Evolutionary conservation across 192 early-diverging fungal species (phyloP).

Genomic region (Rhizophlyctis rosea): DNA sequence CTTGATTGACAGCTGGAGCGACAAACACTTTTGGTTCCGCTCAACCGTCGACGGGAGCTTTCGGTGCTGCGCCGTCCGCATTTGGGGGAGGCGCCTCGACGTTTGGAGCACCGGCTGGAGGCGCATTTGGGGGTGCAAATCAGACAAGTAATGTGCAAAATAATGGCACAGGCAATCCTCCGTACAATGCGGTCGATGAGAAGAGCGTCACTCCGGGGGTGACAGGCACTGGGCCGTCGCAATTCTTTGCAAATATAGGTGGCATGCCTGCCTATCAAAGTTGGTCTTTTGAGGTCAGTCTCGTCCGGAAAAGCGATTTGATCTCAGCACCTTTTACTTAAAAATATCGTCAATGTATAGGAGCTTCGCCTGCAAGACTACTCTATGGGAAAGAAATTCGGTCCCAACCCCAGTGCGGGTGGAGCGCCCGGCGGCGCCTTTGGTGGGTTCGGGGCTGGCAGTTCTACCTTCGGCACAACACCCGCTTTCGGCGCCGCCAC

Average conservation of each 20-base stretch:
- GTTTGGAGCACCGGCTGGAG: conserved; percentile 14
- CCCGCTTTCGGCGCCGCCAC: conserved; percentile 14
- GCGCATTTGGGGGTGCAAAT: conserved; percentile 17
- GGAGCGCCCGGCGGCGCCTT: conserved; percentile 34
- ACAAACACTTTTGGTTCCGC: conserved; percentile 27
- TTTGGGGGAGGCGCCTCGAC: conserved; percentile 41
- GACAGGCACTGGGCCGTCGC: conserved; percentile 44
- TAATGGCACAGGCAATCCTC: conserved; percentile 44
- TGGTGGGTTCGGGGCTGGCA: conserved; percentile 44
- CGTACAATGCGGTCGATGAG: conserved; percentile 38
- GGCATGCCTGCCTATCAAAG: conserved; percentile 84
- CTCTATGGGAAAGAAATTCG: conserved; percentile 66
- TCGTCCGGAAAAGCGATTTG: background rate
- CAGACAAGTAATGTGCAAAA: conserved; percentile 22
- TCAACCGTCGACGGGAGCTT: conserved; percentile 8
- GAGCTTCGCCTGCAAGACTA: conserved; percentile 91
- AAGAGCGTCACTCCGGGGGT: conserved; percentile 34
- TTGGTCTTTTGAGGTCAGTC: conserved; percentile 74
- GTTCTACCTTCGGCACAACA: conserved; percentile 40
- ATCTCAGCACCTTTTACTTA: background rate
- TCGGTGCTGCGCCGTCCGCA: conserved; percentile 30
- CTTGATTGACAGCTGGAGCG: conserved; percentile 19
- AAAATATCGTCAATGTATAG: no score
- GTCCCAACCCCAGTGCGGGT: conserved; percentile 32
- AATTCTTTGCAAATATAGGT: conserved; percentile 62